Base-by-base conservation (phyloP, 345 rosid genomes). In the Limnanthes douglasii region DNA sequence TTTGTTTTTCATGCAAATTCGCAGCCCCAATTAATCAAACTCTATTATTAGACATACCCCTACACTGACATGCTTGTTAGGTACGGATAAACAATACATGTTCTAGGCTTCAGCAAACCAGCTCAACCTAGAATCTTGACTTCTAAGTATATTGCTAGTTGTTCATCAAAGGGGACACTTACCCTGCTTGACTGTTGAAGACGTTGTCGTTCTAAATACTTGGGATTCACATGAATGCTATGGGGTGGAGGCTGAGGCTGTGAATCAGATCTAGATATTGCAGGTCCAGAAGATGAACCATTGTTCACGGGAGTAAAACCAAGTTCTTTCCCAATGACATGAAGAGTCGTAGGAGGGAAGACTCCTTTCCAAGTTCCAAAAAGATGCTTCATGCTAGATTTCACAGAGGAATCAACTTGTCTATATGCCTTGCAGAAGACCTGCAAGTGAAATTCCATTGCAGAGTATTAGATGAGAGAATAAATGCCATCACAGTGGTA, bases 361-460 rank as follows among this genome's bases (percentile, higher is more conserved):
- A 85, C 93, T 18, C 96, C 94, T 70, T 78, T 92, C 99, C 99
- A 92, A 26, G 99, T 92, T 52, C 96, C 96, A 53, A 85, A 85
- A 52, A 92, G 96, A 71, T 92, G 99, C 10, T 76, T 72, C 99
- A 92, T 92, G 38, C 88, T 81, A 21, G 65, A 31, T 51, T 64
- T 88, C 37, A 81, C 59, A 48, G 86, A 40, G 48, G 99, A 43
- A 45, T 85, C 94, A 52, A 85, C 88, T 59, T 75, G 93, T 44
- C 68, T 71, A 53, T 78, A 92, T 31, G 93, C 88, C 65, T 73
- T 84, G 69, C 84, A 67, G 56, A 92, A 85, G 28, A 92, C 78
- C 99, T 90, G 54, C 51, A 46, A 19, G 46, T 37, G 31, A 39
- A 23, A 15, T n/a, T n/a, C n/a, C n/a, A n/a, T n/a, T n/a, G n/a